Percentiles rank a stretch among this genome's conserved stretches.
These are phyloP conservation scores for Aspergillus glaucus DNA, from an alignment of 2,329 filamentous ascomycete species.

Conservation along the genomic window DNA sequence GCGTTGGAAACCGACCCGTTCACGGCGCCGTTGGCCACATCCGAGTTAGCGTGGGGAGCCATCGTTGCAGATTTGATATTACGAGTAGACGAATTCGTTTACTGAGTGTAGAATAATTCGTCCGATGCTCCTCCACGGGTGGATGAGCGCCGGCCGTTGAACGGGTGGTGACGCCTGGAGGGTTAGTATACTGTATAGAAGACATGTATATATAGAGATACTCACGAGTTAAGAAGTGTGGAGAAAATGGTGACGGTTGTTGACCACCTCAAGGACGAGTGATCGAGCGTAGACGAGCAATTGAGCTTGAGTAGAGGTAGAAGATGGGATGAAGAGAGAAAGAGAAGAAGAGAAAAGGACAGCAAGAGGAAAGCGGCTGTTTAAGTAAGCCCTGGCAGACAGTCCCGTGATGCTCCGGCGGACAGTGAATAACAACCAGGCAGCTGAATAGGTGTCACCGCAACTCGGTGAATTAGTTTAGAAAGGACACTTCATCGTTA, in stretches of 20 bases:
- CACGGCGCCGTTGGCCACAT: slow-evolving; percentile 50
- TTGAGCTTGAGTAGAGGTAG: slow-evolving; percentile 17
- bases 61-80: slow-evolving; percentile 50
- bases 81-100: slow-evolving; percentile 27
- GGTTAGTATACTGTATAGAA: slow-evolving; percentile 6
- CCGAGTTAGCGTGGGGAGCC: slow-evolving; percentile 80
- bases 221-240: slow-evolving; percentile 95
- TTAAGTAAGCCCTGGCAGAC: background rate
- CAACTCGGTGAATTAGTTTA: too few species aligned
- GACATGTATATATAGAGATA: slow-evolving; percentile 12
- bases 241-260: slow-evolving; percentile 90
- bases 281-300: slow-evolving; percentile 22
- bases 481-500: too few species aligned
- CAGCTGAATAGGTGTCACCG: background rate
- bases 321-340: slow-evolving; percentile 11
- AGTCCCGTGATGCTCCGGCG: background rate
- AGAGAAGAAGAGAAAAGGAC: slow-evolving; percentile 1
- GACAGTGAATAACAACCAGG: too few species aligned
- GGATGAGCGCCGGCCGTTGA: slow-evolving; percentile 92
- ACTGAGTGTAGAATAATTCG: slow-evolving; percentile 42
- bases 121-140: slow-evolving; percentile 74
- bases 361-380: background rate
- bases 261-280: slow-evolving; percentile 51
- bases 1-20: slow-evolving; percentile 45
- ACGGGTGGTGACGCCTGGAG: slow-evolving; percentile 81